These are phyloP conservation scores for Fusarium devonianum DNA, from an alignment of 2,329 filamentous ascomycete species.

Conservation along the genomic window DNA sequence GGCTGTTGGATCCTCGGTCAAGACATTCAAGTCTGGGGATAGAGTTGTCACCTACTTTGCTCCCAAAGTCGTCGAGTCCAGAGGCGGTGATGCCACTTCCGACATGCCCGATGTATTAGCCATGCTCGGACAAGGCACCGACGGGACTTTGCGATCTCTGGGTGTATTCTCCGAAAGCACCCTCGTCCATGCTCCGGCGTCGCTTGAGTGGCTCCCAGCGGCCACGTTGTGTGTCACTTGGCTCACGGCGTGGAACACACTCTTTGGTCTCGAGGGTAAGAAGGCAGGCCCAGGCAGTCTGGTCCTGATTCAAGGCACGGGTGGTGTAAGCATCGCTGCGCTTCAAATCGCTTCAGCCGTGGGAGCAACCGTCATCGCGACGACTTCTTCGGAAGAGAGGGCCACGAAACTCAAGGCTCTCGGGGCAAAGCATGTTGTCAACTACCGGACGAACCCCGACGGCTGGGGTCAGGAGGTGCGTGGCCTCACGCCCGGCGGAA, in stretches of 20 bases:
- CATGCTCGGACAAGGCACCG: slow-evolving; percentile 63
- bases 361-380: slow-evolving; percentile 64
- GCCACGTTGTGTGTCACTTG: slow-evolving; percentile 58
- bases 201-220: slow-evolving; percentile 49
- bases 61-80: slow-evolving; percentile 14
- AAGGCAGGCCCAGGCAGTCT: slow-evolving; percentile 48
- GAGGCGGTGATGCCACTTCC: slow-evolving; percentile 35
- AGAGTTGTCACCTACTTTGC: slow-evolving; percentile 61
- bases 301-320: slow-evolving; percentile 51
- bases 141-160: slow-evolving; percentile 65
- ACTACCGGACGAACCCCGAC: slow-evolving; percentile 64
- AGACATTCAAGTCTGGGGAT: slow-evolving; percentile 57
- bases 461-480: slow-evolving; percentile 65
- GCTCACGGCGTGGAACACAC: slow-evolving; percentile 59
- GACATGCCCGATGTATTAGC: slow-evolving; percentile 44
- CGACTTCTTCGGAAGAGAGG: slow-evolving; percentile 64
- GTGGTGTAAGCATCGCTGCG: slow-evolving; percentile 49
- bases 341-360: slow-evolving; percentile 55
- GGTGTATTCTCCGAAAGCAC: slow-evolving; percentile 64
- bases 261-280: slow-evolving; percentile 55
- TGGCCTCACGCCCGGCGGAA: slow-evolving; percentile 53
- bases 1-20: slow-evolving; percentile 61
- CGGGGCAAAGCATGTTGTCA: slow-evolving; percentile 66
- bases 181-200: slow-evolving; percentile 60
- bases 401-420: slow-evolving; percentile 59